Evolutionary conservation across 2,329 filamentous ascomycete species (phyloP), one percentile per base, ranked within the genome.

Genomic region (Emmonsiellopsis sp.): DNA sequence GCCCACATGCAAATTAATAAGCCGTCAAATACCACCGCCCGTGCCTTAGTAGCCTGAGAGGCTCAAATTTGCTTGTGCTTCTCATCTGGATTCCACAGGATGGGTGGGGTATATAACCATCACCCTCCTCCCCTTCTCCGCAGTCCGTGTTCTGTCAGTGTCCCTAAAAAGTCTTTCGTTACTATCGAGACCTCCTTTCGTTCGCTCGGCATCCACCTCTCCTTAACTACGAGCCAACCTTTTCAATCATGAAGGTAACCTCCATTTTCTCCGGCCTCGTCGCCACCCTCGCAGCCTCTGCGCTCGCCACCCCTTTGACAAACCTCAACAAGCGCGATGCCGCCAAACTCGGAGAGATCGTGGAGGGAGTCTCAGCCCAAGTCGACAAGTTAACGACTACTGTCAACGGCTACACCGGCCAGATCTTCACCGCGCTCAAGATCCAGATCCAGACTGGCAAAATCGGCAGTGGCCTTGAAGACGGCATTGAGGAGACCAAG

Each of bases 361-460:
- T 62, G 7, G 48, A 45, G 31, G 46, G 14, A 10, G 51, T 62
- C 42, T 42, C 57, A 17, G 37, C 47, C 27, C 47, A 56, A 21
- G 53, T 60, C 37, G 37, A 42, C n/a, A 53, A 54, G 40, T 57
- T 62, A 11, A 59, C 59, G 43, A 31, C 32, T 27, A 61, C 55
- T 10, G 56, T 62, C 4, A 58, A 52, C 32, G 17, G 32, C 49
- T 62, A 61, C 53, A 11, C 33, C 2, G 59, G 60, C 45, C 56
- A 57, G 2, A 5, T 59, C 31, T 5, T 56, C 13, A 54, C 44
- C 0, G 57, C 60, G 0, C 53, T 62, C 0, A 53, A 62, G 34
- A 62, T 62, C 47, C 53, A 60, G 46, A 45, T 52, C 31, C 47
- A 58, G 43, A 51, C 55, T 4, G 45, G 56, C 37, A 48, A 51